These are phyloP conservation scores for Candolleomyces efflorescens DNA, from an alignment of 768 basidiomycete species.

Conservation along the genomic window DNA sequence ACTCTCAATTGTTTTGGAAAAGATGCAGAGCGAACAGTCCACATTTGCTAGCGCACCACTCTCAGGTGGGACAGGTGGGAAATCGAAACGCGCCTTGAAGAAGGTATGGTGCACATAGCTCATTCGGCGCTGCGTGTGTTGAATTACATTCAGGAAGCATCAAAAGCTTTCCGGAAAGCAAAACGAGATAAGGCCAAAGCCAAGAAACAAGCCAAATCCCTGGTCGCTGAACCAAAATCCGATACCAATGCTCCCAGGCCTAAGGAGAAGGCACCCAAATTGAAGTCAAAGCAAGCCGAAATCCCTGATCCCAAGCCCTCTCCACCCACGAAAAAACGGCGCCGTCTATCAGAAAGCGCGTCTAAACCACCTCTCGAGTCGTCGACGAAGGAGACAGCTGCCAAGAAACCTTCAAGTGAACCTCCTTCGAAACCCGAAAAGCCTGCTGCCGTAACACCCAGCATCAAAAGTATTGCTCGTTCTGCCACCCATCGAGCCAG, in stretches of 20 bases:
- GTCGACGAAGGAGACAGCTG: neutral
- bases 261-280: neutral
- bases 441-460: neutral
- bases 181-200: conserved; percentile 43
- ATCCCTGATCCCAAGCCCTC: conserved; percentile 2
- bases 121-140: neutral
- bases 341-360: conserved; percentile 11
- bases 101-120: conserved; percentile 36
- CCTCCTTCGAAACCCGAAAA: neutral
- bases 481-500: conserved; percentile 35
- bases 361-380: neutral
- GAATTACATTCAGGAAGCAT: conserved; percentile 37
- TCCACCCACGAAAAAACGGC: conserved; percentile 20
- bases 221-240: conserved; percentile 1
- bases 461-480: conserved; percentile 29
- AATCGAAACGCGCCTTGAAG: conserved; percentile 61
- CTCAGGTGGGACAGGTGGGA: conserved; percentile 12
- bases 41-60: conserved; percentile 16
- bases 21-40: conserved; percentile 23
- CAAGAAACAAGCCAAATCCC: conserved; percentile 18
- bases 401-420: neutral
- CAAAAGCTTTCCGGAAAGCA: conserved; percentile 37
- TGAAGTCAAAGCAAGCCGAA: neutral
- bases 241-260: conserved; percentile 7
- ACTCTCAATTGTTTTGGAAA: conserved; percentile 35